These are phyloP conservation scores for Calonectria pseudoreteaudii DNA, from an alignment of 2,329 filamentous ascomycete species.

Conservation along the genomic window DNA sequence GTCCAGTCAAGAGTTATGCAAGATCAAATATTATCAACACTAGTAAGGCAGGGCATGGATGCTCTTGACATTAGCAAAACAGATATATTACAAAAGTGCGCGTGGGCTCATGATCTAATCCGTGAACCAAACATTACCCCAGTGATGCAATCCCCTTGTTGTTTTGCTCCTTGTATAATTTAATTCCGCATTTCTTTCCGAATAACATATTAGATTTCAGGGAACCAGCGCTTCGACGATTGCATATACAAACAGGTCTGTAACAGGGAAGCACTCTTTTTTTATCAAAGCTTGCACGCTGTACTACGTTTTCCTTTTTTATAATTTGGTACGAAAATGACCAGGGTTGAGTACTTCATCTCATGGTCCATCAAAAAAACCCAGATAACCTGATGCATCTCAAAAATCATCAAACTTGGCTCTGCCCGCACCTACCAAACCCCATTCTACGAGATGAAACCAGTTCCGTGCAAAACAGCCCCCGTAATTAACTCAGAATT, in stretches of 20 bases:
- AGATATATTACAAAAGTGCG: no score
- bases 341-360: not conserved
- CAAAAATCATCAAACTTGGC: not conserved
- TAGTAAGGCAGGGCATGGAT: not conserved
- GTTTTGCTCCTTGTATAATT: not conserved
- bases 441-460: not conserved
- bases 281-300: not conserved
- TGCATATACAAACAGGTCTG: not conserved
- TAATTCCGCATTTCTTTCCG: not conserved
- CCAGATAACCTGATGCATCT: not conserved
- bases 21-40: not conserved
- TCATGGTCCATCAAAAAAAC: not conserved
- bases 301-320: no score
- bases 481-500: not conserved
- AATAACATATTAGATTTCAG: not conserved
- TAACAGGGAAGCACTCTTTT: not conserved
- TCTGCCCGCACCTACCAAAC: not conserved
- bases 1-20: no score
- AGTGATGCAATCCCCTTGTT: not conserved
- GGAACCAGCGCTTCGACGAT: not conserved
- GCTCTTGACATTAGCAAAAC: not conserved
- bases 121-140: no score
- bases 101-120: no score
- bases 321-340: not conserved
- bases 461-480: not conserved